Conservation (phyloP, 1,139 yeast genomes). For the Yamadazyma pseudoaaseri region DNA sequence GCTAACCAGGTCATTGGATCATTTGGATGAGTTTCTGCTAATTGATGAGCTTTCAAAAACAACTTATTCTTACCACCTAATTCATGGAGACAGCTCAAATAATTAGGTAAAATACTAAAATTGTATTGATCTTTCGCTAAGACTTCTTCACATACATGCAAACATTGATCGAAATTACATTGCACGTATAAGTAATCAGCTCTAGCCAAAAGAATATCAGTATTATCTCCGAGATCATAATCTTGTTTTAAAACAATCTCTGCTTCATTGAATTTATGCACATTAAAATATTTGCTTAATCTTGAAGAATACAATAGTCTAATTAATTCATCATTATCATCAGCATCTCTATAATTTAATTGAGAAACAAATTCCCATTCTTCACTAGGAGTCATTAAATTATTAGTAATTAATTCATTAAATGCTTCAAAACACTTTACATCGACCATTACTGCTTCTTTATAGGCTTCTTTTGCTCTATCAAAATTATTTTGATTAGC, state of each 20-base stretch:
- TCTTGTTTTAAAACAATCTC: slow-evolving; percentile 67
- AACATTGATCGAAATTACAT: slow-evolving; percentile 77
- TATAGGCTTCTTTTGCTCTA: slow-evolving; percentile 81
- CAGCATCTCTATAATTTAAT: slow-evolving; percentile 72
- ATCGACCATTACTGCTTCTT: slow-evolving; percentile 84
- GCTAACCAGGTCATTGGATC: slow-evolving; percentile 90
- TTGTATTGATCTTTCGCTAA: slow-evolving; percentile 68
- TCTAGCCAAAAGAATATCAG: slow-evolving; percentile 65
- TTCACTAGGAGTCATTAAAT: slow-evolving; percentile 78
- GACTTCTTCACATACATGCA: slow-evolving; percentile 67
- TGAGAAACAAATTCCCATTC: slow-evolving; percentile 78
- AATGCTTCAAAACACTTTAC: slow-evolving; percentile 94
- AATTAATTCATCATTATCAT: slow-evolving; percentile 78
- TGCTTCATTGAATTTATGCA: slow-evolving; percentile 61
- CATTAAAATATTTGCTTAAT: slow-evolving; percentile 70
- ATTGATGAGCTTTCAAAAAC: slow-evolving; percentile 77
- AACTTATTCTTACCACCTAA: slow-evolving; percentile 79
- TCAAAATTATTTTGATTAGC: slow-evolving; percentile 84
- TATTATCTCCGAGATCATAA: slow-evolving; percentile 64
- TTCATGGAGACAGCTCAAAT: slow-evolving; percentile 83
- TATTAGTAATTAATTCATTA: slow-evolving; percentile 70
- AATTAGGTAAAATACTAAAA: slow-evolving; percentile 72
- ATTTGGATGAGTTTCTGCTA: slow-evolving; percentile 83
- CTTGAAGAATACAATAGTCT: slow-evolving; percentile 73
- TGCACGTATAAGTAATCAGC: slow-evolving; percentile 76